Percentiles rank a stretch among this genome's conserved stretches.
These are phyloP conservation scores for Fusarium sp. DNA, from an alignment of 2,329 filamentous ascomycete genomes.

Conservation along the genomic window DNA sequence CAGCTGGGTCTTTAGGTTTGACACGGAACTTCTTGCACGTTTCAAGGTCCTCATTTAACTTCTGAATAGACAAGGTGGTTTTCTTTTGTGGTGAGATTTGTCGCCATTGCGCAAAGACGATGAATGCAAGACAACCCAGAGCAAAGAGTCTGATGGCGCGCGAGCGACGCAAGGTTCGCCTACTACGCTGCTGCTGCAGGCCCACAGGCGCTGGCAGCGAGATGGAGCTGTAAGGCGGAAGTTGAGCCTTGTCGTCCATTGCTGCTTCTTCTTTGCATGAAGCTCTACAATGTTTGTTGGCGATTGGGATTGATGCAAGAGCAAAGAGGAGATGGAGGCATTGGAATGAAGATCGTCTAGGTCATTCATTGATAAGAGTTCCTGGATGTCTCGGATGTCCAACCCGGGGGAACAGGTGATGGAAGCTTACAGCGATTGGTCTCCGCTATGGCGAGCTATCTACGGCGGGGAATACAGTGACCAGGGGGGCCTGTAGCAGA, in stretches of 20 bases:
- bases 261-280: slow-evolving; percentile 3
- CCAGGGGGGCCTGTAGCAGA: slow-evolving; percentile 3
- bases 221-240: slow-evolving; percentile 60
- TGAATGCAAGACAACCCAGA: slow-evolving; percentile 63
- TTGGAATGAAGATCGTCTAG: slow-evolving; percentile 34
- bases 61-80: slow-evolving; percentile 62
- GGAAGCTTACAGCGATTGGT: slow-evolving; percentile 25
- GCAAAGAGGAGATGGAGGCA: slow-evolving; percentile 16
- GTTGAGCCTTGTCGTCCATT: slow-evolving; percentile 57
- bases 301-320: not conserved
- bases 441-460: slow-evolving; percentile 30
- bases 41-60: slow-evolving; percentile 65
- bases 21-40: slow-evolving; percentile 67
- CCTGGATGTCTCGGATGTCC: slow-evolving; percentile 1
- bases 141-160: slow-evolving; percentile 58
- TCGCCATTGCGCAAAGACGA: slow-evolving; percentile 63
- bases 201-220: slow-evolving; percentile 44
- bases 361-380: slow-evolving; percentile 24
- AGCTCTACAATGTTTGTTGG: slow-evolving; percentile 4
- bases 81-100: slow-evolving; percentile 52
- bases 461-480: slow-evolving; percentile 7
- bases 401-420: not conserved
- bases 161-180: slow-evolving; percentile 56
- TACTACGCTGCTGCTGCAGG: slow-evolving; percentile 38
- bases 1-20: slow-evolving; percentile 67